Evolutionary conservation across 2,329 filamentous ascomycete species (phyloP), one percentile per base, ranked within the genome.

Genomic region (Trichoderma afroharzianum): DNA sequence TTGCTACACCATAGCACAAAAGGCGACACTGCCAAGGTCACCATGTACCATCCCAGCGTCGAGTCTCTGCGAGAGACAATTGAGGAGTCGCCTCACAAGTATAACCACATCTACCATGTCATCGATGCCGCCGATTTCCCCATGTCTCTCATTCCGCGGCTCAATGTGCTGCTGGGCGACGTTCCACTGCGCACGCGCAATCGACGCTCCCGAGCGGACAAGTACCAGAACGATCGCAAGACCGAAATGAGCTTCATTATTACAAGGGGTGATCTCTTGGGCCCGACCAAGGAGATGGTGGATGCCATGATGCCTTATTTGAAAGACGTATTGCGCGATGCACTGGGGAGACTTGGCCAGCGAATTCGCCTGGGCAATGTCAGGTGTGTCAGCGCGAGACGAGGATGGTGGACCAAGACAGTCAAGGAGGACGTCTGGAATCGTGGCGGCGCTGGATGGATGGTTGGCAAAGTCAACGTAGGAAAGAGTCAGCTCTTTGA

Each of bases 401-500:
- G 93, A 72, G 88, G 88, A 11, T 99, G 97, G 96, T 98, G 95
- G 93, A 97, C 95, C 0, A 92, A 88, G 75, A 85, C 92, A 63
- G 83, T 99, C 70, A 97, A 93, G 80, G 91, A 97, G 75, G 91
- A 95, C 62, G 94, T 99, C 61, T 95, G 90, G 87, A 83, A 90
- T 57, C 88, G 93, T 63, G 94, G 94, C 4, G 95, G 95, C 5
- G 96, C 91, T 18, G 91, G 93, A 18, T 99, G 96, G 95, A 91
- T 99, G 85, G 92, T 99, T 3, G 96, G 96, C n/a, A 98, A 97
- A 81, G 94, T 94, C 74, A 99, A 99, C 78, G 97, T 98, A 3
- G 97, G 96, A 28, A 99, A 99, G 82, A 98, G 95, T 76, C 92
- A 92, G 78, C 87, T 99, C 2, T 97, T 98, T 73, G 91, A 96